Conservation (phyloP, 495 filamentous ascomycete genomes). For the Penicillium verhagenii region DNA sequence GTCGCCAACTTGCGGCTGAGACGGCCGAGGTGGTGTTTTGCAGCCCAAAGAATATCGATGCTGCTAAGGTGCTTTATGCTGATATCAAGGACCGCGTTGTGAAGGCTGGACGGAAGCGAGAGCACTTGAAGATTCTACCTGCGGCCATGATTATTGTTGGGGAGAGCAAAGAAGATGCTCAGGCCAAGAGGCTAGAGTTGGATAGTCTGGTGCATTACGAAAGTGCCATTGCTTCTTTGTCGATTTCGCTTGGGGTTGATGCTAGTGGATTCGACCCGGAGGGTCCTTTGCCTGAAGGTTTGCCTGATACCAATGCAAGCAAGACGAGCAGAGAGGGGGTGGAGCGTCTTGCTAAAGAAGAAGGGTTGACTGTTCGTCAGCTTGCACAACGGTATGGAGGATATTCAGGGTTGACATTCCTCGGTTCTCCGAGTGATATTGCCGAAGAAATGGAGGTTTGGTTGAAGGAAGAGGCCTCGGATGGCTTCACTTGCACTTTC, state of each 20-base stretch:
- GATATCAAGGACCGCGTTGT: slow-evolving; percentile 50
- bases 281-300: slow-evolving; percentile 42
- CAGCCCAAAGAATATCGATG: slow-evolving; percentile 37
- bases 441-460: slow-evolving; percentile 51
- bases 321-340: slow-evolving; percentile 46
- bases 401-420: slow-evolving; percentile 51
- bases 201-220: slow-evolving; percentile 57
- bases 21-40: slow-evolving; percentile 56
- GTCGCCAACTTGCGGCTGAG: slow-evolving; percentile 52
- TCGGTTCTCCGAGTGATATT: slow-evolving; percentile 48
- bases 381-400: slow-evolving; percentile 52
- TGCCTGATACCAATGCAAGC: slow-evolving; percentile 54
- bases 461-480: slow-evolving; percentile 45
- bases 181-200: slow-evolving; percentile 46
- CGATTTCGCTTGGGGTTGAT: slow-evolving; percentile 47
- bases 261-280: slow-evolving; percentile 49
- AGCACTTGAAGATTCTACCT: slow-evolving; percentile 53
- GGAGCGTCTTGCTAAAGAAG: slow-evolving; percentile 40
- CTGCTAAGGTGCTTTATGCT: slow-evolving; percentile 50
- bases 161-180: slow-evolving; percentile 45
- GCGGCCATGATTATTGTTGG: slow-evolving; percentile 50
- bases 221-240: slow-evolving; percentile 54
- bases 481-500: slow-evolving; percentile 49
- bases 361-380: slow-evolving; percentile 49
- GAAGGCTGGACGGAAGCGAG: slow-evolving; percentile 40